Evolutionary conservation across 1,284 basidiomycete genomes (phyloP), one percentile per base, ranked within the genome.

Genomic region (Porodaedalea pini): DNA sequence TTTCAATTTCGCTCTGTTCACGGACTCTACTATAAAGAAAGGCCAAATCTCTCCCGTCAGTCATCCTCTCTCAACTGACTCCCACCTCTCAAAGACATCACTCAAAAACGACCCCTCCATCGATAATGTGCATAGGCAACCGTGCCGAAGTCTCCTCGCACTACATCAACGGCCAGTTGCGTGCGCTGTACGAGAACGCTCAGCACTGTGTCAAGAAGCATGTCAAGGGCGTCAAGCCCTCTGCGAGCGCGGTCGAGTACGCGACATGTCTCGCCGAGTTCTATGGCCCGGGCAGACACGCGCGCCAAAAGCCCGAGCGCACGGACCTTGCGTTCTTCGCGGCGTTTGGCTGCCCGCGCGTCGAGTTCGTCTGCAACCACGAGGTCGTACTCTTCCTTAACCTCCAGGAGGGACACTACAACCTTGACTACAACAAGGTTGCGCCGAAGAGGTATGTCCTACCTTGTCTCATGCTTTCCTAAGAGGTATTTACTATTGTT

Each of bases 341-440:
- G n/a, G 52, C n/a, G 8, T 62, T 62, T 48, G 59, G 43, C 23
- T 29, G 44, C 13, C 61, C 60, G 15, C 50, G 50, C 21, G 21
- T 62, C 15, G 59, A 57, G 43, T 62, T 62, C 37, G 54, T 62
- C 11, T 62, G 61, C 48, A 62, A 62, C 49, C 61, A 62, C 36
- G 60, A 62, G 40, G 60, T 57, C 2, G 48, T 62, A n/a, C 31
- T 62, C 13, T 62, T 61, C 48, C 36, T 62, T 15, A 52, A 55
- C 8, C 19, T 61, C 17, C 43, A 51, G 23, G 53, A 58, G 21
- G 61, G 61, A 19, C 61, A 62, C 43, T 61, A 54, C 29, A 62
- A 62, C 47, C 52, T 54, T 23, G 60, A 62, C 23, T 19, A 34
- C 29, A 41, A 11, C 13, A 62, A 59, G 41, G 21, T 34, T 15